These are phyloP conservation scores for Pneumocystis jirovecii DNA, from an alignment of 1,139 yeast species.

Conservation along the genomic window DNA sequence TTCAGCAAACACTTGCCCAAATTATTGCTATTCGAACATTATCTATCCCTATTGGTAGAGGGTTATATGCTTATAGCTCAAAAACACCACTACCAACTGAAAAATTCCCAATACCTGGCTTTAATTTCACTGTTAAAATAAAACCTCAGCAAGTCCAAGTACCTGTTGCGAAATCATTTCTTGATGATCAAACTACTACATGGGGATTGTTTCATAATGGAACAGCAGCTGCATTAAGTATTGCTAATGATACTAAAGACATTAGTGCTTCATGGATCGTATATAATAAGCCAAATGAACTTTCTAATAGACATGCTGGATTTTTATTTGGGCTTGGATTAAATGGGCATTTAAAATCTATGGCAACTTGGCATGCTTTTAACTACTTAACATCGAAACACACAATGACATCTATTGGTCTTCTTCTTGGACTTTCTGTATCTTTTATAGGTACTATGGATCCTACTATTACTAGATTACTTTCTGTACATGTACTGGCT, in stretches of 20 bases:
- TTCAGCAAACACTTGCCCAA: slow-evolving; percentile 51
- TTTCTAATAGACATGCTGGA: slow-evolving; percentile 84
- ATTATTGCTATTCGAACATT: slow-evolving; percentile 58
- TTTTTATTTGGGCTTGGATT: slow-evolving; percentile 83
- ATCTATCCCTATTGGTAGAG: slow-evolving; percentile 66
- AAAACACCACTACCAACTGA: slow-evolving; percentile 72
- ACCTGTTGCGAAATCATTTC: slow-evolving; percentile 39
- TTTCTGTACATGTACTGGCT: slow-evolving; percentile 88
- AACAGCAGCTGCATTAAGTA: slow-evolving; percentile 69
- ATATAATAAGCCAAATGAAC: slow-evolving; percentile 58
- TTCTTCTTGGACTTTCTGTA: slow-evolving; percentile 85
- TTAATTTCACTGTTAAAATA: slow-evolving; percentile 54
- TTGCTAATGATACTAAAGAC: slow-evolving; percentile 53
- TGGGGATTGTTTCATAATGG: slow-evolving; percentile 96
- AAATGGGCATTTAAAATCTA: slow-evolving; percentile 66
- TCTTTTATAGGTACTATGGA: slow-evolving; percentile 76
- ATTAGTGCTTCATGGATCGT: slow-evolving; percentile 87
- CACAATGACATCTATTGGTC: slow-evolving; percentile 68
- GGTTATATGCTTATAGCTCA: slow-evolving; percentile 53
- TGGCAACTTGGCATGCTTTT: slow-evolving; percentile 96
- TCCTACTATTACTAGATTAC: slow-evolving; percentile 70
- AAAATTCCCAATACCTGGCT: slow-evolving; percentile 60
- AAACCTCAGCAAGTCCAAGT: slow-evolving; percentile 56
- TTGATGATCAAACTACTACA: slow-evolving; percentile 38
- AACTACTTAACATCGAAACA: slow-evolving; percentile 87